These are phyloP conservation scores for Choiromyces venosus DNA, from an alignment of 495 filamentous ascomycete genomes.

Conservation along the genomic window DNA sequence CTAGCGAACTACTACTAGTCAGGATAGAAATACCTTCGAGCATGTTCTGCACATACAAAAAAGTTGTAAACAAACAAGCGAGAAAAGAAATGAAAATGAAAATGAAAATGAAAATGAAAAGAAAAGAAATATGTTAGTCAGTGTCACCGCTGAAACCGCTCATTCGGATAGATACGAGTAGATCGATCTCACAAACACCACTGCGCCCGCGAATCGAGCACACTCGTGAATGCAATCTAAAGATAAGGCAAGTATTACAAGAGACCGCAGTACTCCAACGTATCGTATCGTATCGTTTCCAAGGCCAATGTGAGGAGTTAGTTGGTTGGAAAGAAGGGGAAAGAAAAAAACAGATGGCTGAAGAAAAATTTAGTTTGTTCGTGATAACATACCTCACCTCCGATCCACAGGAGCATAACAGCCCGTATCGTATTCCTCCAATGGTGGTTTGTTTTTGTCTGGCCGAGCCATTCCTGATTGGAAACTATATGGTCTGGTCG, in stretches of 20 bases:
- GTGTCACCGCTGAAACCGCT: background rate
- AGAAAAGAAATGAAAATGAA: background rate
- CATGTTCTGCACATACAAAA: background rate
- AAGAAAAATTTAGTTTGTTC: background rate
- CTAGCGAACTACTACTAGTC: background rate
- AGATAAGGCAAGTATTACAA: background rate
- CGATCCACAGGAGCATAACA: background rate
- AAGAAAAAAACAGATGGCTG: background rate
- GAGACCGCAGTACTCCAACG: background rate
- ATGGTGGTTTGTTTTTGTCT: background rate
- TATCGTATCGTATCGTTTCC: background rate
- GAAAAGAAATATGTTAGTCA: background rate
- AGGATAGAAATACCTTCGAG: background rate
- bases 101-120: background rate
- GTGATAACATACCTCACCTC: background rate
- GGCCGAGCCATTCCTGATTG: no score
- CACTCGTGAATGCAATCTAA: background rate
- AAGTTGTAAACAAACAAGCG: background rate
- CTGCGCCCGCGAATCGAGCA: background rate
- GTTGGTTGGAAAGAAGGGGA: no score
- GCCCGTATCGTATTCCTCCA: background rate
- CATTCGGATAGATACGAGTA: background rate
- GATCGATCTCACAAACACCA: background rate
- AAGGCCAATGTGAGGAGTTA: background rate
- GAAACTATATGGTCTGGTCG: background rate